These are phyloP conservation scores for Amanita muscaria DNA, from an alignment of 768 basidiomycete genomes.

Conservation along the genomic window DNA sequence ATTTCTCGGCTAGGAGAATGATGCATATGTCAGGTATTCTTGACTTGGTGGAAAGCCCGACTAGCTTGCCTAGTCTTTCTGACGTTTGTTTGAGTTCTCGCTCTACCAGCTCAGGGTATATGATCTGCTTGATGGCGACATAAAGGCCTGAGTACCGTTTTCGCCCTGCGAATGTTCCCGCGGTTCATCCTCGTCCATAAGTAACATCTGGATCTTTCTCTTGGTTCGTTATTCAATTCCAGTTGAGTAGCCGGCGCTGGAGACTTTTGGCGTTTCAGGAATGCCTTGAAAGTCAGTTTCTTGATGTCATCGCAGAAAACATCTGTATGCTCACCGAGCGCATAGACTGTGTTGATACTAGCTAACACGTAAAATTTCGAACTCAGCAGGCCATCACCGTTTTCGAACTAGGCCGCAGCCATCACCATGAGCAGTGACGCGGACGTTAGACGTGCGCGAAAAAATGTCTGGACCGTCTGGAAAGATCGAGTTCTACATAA, in stretches of 20 bases:
- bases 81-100: conserved; percentile 92
- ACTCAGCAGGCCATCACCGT: no score
- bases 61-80: conserved; percentile 84
- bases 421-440: no score
- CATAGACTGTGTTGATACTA: conserved; percentile 93
- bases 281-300: conserved; percentile 68
- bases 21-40: neutral
- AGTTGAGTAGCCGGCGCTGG: conserved; percentile 14
- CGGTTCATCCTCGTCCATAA: conserved; percentile 50
- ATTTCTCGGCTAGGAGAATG: conserved; percentile 44
- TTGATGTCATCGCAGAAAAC: conserved; percentile 72
- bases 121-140: conserved; percentile 95
- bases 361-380: no score
- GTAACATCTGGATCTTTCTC: conserved; percentile 32
- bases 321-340: conserved; percentile 90
- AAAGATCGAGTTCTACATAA: no score
- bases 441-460: no score
- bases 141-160: conserved; percentile 35
- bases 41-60: conserved; percentile 22
- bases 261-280: conserved; percentile 30
- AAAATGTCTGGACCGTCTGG: no score
- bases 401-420: no score
- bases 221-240: conserved; percentile 11
- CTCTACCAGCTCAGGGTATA: conserved; percentile 91
- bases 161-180: conserved; percentile 24